These are phyloP conservation scores for Monosporascus sp. DNA, from an alignment of 2,329 filamentous ascomycete species.

Conservation along the genomic window DNA sequence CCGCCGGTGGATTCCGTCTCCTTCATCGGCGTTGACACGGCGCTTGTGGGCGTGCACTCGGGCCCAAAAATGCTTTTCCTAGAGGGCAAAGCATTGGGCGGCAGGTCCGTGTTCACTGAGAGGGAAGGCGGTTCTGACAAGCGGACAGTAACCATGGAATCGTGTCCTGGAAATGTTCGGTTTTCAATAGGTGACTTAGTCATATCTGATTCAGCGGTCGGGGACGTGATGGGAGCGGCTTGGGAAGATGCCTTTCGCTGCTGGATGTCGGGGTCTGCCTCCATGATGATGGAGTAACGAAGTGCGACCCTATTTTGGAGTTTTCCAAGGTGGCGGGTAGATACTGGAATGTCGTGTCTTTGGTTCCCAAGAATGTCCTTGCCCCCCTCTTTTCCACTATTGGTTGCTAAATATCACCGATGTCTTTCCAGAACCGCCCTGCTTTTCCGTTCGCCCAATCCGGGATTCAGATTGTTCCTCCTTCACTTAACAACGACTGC, in stretches of 20 bases:
- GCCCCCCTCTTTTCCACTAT: slow-evolving; percentile 5
- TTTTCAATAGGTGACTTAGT: slow-evolving; percentile 16
- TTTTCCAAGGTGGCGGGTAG: slow-evolving; percentile 15
- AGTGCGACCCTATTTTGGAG: slow-evolving; percentile 10
- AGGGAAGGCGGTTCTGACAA: slow-evolving; percentile 59
- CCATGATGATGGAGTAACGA: slow-evolving; percentile 17
- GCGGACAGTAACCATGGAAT: slow-evolving; percentile 74
- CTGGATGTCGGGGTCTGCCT: slow-evolving; percentile 16
- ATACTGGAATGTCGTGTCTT: slow-evolving; percentile 25
- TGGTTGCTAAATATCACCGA: background rate
- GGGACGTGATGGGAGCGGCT: slow-evolving; percentile 7
- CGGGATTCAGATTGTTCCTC: background rate
- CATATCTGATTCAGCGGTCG: slow-evolving; percentile 11
- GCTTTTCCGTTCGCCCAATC: background rate
- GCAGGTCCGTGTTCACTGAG: slow-evolving; percentile 42
- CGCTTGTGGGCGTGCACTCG: slow-evolving; percentile 25
- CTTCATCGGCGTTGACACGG: slow-evolving; percentile 18
- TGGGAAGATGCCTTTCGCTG: slow-evolving; percentile 16
- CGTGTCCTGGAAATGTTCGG: slow-evolving; percentile 35
- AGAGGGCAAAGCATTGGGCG: slow-evolving; percentile 19
- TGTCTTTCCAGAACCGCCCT: background rate
- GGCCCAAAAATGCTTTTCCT: slow-evolving; percentile 27
- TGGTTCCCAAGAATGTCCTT: slow-evolving; percentile 19
- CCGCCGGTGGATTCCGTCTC: slow-evolving; percentile 7
- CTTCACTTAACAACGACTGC: background rate